Percentiles rank a stretch among this genome's conserved stretches.
phyloP scores from a whole-genome alignment of 1,139 yeast species.

The Yamadazyma trypodendri region DNA sequence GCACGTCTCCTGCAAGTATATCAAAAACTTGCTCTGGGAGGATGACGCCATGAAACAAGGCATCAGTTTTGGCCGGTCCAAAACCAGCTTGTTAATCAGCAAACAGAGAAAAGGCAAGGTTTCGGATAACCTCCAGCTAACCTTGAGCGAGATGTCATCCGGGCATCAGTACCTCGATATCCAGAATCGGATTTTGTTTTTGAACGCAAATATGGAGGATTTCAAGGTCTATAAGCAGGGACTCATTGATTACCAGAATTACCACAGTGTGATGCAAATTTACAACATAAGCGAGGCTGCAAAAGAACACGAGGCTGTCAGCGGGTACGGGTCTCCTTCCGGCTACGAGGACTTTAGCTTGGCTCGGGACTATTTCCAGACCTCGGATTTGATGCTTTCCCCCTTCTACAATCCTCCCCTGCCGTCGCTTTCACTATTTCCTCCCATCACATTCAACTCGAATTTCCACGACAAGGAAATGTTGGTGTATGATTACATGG shows the following conservation, averaged over 20 bases:
- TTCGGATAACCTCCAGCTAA: slow-evolving; percentile 6
- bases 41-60: slow-evolving; percentile 33
- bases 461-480: slow-evolving; percentile 16
- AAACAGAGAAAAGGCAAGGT: slow-evolving; percentile 12
- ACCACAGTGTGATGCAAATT: slow-evolving; percentile 9
- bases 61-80: slow-evolving; percentile 35
- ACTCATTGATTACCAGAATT: slow-evolving; percentile 2
- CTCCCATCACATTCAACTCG: background rate
- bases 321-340: too few relatives aligned
- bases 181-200: slow-evolving; percentile 1
- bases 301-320: too few relatives aligned
- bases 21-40: slow-evolving; percentile 26
- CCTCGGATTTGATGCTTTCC: background rate
- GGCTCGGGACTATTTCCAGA: too few relatives aligned
- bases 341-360: too few relatives aligned
- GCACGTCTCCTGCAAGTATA: slow-evolving; percentile 9
- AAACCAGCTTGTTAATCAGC: slow-evolving; percentile 15
- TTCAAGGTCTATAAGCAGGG: background rate
- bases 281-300: slow-evolving; percentile 6
- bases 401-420: background rate
- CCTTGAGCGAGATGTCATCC: slow-evolving; percentile 13
- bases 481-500: slow-evolving; percentile 26
- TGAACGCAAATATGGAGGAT: background rate
- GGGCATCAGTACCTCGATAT: background rate
- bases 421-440: background rate